A percentile compares a stretch with the other conserved stretches of the same genome.
Conservation (phyloP, 805 yeast genomes). For the Candida chilensis region DNA sequence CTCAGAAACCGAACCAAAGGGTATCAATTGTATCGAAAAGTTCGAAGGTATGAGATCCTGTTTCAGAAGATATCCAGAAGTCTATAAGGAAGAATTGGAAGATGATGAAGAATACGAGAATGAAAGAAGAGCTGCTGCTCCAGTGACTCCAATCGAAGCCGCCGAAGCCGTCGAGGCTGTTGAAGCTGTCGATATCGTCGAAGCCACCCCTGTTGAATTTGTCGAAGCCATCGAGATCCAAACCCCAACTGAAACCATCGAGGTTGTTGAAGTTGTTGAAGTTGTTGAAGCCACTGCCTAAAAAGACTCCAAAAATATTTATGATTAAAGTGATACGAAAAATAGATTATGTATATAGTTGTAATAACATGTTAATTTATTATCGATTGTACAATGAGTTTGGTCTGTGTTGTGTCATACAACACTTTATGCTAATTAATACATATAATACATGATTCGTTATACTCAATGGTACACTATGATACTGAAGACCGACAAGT, state of each 20-base stretch:
- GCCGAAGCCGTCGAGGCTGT: conserved; percentile 2
- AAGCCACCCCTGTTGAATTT: conserved; percentile 6
- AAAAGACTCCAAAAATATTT: too few relatives aligned
- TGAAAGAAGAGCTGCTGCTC: conserved; percentile 3
- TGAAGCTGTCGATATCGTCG: conserved; percentile 5
- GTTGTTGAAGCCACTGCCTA: conserved; percentile 8
- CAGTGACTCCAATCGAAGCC: not conserved
- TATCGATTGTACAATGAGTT: too few relatives aligned
- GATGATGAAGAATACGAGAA: conserved; percentile 52
- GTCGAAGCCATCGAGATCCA: conserved; percentile 3
- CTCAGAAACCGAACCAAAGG: conserved; percentile 93
- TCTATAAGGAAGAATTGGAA: conserved; percentile 83
- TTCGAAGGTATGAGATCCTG: conserved; percentile 91
- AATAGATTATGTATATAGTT: too few relatives aligned
- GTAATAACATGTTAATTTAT: too few relatives aligned
- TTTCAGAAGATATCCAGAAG: conserved; percentile 88
- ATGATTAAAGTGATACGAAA: too few relatives aligned
- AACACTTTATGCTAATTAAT: too few relatives aligned
- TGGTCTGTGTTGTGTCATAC: too few relatives aligned
- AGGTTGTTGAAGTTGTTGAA: conserved; percentile 5
- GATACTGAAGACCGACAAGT: too few relatives aligned
- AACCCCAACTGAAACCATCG: conserved; percentile 1
- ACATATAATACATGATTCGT: too few relatives aligned
- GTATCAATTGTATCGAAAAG: conserved; percentile 87
- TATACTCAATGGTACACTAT: too few relatives aligned